phyloP scores from a whole-genome alignment of 768 basidiomycete genomes.

The Hericium coralloides region DNA sequence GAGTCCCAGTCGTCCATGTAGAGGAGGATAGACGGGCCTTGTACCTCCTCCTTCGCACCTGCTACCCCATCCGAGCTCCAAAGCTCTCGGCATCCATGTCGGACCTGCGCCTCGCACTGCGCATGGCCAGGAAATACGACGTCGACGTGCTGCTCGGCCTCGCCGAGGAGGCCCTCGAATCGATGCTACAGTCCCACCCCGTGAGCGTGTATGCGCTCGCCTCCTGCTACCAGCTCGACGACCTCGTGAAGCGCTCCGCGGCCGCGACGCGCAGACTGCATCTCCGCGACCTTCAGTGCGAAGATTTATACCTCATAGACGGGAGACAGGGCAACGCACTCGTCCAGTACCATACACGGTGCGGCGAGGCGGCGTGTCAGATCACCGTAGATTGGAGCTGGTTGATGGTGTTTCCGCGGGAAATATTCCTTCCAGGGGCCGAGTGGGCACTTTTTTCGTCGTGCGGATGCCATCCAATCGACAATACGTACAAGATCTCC shows the following conservation, averaged over 20 bases:
- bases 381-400: background rate
- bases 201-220: background rate
- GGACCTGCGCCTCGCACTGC: background rate
- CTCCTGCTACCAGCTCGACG: background rate
- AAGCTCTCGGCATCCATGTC: background rate
- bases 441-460: no score
- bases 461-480: no score
- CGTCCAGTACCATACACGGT: background rate
- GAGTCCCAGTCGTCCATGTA: background rate
- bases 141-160: background rate
- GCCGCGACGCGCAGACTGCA: no score
- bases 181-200: background rate
- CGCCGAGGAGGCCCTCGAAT: background rate
- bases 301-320: no score
- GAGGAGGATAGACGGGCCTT: background rate
- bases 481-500: no score
- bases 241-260: background rate
- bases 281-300: no score
- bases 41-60: background rate
- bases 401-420: no score
- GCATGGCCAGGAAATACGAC: background rate
- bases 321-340: background rate
- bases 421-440: no score
- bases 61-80: background rate
- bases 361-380: background rate